Evolutionary conservation across 257 asterid genomes (phyloP), one percentile per base, ranked within the genome.

Genomic region (Ajuga chamaepitys): DNA sequence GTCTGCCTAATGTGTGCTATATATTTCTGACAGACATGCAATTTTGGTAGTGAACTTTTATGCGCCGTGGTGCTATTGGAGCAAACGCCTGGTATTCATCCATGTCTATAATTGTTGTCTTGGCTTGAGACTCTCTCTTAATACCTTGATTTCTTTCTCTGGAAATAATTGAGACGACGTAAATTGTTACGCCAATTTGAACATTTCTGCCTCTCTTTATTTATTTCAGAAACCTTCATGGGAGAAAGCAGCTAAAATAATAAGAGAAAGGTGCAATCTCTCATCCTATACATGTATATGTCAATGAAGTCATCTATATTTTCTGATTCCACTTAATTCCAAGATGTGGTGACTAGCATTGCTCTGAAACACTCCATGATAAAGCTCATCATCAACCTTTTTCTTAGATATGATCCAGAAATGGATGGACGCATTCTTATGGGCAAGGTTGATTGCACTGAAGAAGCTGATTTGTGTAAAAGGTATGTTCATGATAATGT

Each of bases 51-150:
- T 93, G 62, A 93, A 89, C 68, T 93, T 93, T 78, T 90, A 62
- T 72, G 97, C 99, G 37, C 99, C 97, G 28, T 93, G 99, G 99
- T 93, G 99, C 82, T 61, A 66, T 70, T 93, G 96, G 95, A 89
- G 97, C 80, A 82, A 81, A 60, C 95, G 88, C 68, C 80, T 93
- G 99, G 99, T 92, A 85, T 61, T 51, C 44, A n/a, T 41, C 6
- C 52, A 41, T 57, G 50, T 68, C 66, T 58, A 67, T 58, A 51
- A 18, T 21, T 60, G 50, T 51, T 75, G n/a, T 75, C 35, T 63
- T 51, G 61, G 28, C 22, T n/a, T 64, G 14, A 24, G 26, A 38
- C 22, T 50, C 45, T 46, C 32, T 45, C 61, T 59, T 63, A 21
- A 37, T 72, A 61, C 56, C 61, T 24, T 42, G 14, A 18, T 64